Evolutionary conservation across 2,329 filamentous ascomycete genomes (phyloP), one percentile per base, ranked within the genome.

Genomic region (Huntiella savannae): DNA sequence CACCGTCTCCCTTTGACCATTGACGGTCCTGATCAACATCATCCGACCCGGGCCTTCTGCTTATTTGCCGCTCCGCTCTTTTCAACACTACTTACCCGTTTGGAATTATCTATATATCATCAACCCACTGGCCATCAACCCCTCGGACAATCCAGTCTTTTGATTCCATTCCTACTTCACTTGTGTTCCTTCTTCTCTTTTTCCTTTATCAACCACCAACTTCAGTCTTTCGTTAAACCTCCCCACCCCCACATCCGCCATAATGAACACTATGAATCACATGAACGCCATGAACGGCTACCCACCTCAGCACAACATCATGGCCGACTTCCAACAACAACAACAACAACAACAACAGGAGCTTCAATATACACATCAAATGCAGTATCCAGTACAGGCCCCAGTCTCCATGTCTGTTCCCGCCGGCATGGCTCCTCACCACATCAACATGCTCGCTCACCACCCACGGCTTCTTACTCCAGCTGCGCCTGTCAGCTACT

Each of bases 71-170:
- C 37, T 39, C 28, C 33, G 32, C n/a, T 43, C 40, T 43, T 43
- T 43, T 33, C 11, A 22, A 42, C 12, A n/a, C 33, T 33, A 15
- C 33, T 17, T 22, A 2, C 6, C 17, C n/a, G 3, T 28, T 28
- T 28, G 22, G 22, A 43, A 12, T 15, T 7, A n/a, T 17, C n/a
- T 32, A 41, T 47, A 47, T 47, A 47, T 43, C 41, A 47, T 19
- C 19, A 28, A 28, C 22, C 22, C 7, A 28, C 22, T 28, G 22
- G 22, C 22, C 22, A 28, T 7, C 22, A 28, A 28, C 22, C 22
- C 40, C 33, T 16, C 13, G n/a, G 13, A 33, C 44, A 28, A 28
- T 35, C 43, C 40, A 43, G 17, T 40, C 45, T 38, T 42, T 38
- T 43, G n/a, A 22, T 36, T 43, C 41, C 16, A 19, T 19, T 42